These are phyloP conservation scores for Acorus calamus DNA, from an alignment of 106 monocot species.

Conservation along the genomic window DNA sequence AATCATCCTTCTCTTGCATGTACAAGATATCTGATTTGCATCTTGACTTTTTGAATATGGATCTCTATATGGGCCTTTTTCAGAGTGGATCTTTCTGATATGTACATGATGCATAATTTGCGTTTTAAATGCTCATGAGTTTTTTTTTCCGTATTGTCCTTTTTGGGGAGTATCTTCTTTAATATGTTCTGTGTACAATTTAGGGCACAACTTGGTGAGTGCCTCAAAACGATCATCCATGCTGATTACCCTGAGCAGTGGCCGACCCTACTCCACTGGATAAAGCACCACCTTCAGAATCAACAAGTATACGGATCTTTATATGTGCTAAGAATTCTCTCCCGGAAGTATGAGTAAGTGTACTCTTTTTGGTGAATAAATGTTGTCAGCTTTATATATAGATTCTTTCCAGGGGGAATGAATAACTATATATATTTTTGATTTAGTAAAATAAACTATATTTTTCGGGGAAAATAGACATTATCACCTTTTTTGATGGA, in stretches of 20 bases:
- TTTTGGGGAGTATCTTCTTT: not conserved
- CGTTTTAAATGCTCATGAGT: not conserved
- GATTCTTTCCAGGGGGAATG: no score
- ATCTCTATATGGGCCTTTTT: no score
- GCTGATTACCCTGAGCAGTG: conserved; percentile 96
- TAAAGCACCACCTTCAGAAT: conserved; percentile 68
- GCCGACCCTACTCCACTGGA: conserved; percentile 82
- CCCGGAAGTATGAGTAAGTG: conserved; percentile 98
- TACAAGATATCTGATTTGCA: no score
- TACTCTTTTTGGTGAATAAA: not conserved
- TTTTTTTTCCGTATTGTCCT: not conserved
- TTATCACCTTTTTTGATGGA: no score
- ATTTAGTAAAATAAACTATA: no score
- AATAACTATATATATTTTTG: no score
- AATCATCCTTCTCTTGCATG: no score
- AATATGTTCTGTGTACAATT: not conserved
- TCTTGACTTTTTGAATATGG: no score
- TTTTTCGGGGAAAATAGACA: no score
- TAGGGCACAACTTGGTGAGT: conserved; percentile 93
- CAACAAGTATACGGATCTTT: conserved; percentile 87
- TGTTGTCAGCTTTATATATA: no score
- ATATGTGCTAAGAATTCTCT: conserved; percentile 86
- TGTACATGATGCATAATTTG: no score
- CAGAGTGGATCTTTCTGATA: no score
- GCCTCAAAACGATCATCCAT: conserved; percentile 84